phyloP scores from a whole-genome alignment of 352 stramenopile genomes.

The Pythium phragmitis region DNA sequence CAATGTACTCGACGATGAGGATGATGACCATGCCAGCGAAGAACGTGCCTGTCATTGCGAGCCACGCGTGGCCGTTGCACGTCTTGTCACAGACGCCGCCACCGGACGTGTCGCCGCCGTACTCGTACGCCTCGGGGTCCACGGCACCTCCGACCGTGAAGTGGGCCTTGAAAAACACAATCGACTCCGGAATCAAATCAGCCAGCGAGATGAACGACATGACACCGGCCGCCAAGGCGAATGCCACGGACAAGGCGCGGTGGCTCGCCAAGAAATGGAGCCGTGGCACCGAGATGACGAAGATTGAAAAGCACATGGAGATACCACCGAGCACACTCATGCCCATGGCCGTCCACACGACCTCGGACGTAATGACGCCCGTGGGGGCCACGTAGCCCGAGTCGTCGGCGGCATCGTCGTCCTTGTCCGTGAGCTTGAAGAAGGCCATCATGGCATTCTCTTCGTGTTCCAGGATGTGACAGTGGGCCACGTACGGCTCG shows the following conservation, averaged over 20 bases:
- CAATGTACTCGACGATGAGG: constrained; percentile 56
- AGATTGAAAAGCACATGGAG: constrained; percentile 57
- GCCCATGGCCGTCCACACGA: constrained; percentile 65
- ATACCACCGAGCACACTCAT: constrained; percentile 72
- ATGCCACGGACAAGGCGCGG: constrained; percentile 52
- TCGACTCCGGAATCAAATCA: constrained; percentile 56
- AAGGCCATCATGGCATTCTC: constrained; percentile 76
- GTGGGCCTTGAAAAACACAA: constrained; percentile 47
- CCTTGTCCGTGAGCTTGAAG: constrained; percentile 55
- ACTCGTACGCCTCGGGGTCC: constrained; percentile 70
- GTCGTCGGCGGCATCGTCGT: constrained; percentile 45
- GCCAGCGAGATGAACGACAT: constrained; percentile 78
- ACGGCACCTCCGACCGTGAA: constrained; percentile 45
- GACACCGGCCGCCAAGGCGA: constrained; percentile 63
- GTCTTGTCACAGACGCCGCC: constrained; percentile 51
- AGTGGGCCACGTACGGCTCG: constrained; percentile 72
- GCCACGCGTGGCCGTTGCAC: constrained; percentile 61
- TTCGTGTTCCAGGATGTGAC: constrained; percentile 78
- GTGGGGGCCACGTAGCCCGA: constrained; percentile 37
- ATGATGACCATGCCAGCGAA: constrained; percentile 58
- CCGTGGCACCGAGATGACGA: constrained; percentile 66
- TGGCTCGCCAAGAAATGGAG: constrained; percentile 65
- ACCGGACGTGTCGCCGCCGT: constrained; percentile 34
- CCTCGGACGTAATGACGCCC: constrained; percentile 42
- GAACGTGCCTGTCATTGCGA: constrained; percentile 51